Conservation (phyloP, 345 rosid genomes). For the Murraya paniculata region DNA sequence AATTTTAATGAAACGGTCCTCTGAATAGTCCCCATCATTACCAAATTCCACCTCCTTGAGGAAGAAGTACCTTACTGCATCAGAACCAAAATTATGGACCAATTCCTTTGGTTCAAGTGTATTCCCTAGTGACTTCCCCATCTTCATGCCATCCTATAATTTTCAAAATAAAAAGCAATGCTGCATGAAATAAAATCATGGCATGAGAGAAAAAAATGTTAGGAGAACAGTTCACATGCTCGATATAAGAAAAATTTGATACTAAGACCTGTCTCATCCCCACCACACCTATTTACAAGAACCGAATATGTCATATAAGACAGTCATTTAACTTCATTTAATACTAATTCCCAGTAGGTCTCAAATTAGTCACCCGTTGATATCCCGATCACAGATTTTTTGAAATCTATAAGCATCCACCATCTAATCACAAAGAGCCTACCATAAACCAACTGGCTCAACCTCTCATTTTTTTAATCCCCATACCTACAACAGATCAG, state of each 20-base stretch:
- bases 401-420: neutral
- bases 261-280: neutral
- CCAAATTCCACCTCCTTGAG: constrained; percentile 91
- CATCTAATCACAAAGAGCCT: neutral
- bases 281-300: neutral
- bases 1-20: constrained; percentile 73
- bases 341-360: neutral
- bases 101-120: constrained; percentile 83
- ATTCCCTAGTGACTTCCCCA: constrained; percentile 96
- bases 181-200: constrained; percentile 52
- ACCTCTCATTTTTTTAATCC: neutral
- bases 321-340: neutral
- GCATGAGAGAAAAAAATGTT: constrained; percentile 18
- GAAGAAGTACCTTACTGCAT: constrained; percentile 93
- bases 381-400: neutral
- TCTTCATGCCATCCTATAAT: constrained; percentile 94
- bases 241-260: neutral
- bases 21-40: constrained; percentile 93
- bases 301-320: neutral
- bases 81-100: constrained; percentile 79
- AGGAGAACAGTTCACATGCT: neutral
- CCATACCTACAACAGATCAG: neutral
- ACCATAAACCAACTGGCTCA: neutral
- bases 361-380: neutral
- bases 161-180: constrained; percentile 46